Conservation (phyloP, 208 protist species). For the Leishmania tarentolae region DNA sequence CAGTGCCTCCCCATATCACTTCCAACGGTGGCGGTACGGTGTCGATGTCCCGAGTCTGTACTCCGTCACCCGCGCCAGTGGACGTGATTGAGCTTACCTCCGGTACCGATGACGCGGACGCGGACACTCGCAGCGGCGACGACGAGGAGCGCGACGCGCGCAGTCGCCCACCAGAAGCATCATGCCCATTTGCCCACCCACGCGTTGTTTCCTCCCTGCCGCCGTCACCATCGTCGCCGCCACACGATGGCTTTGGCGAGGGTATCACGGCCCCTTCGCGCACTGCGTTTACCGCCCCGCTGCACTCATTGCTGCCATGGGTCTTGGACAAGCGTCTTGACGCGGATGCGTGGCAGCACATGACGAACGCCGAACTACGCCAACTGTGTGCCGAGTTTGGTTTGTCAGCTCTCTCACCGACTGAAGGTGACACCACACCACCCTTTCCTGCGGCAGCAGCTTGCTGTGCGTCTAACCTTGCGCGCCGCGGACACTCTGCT, state of each 20-base stretch:
- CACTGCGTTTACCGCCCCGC: neutral
- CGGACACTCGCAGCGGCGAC: neutral
- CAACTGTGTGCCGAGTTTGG: slow-evolving; percentile 17
- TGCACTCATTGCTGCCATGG: neutral
- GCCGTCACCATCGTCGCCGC: neutral
- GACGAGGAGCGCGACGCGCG: neutral
- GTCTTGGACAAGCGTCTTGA: neutral
- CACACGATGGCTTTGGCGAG: neutral
- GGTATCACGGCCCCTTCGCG: neutral
- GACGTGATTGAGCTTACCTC: slow-evolving; percentile 25
- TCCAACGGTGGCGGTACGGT: neutral
- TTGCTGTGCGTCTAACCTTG: neutral
- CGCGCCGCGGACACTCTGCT: neutral
- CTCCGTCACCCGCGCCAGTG: slow-evolving; percentile 4
- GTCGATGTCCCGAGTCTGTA: neutral
- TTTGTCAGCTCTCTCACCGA: slow-evolving; percentile 6
- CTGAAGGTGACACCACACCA: neutral
- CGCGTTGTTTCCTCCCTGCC: neutral
- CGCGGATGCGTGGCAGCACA: slow-evolving; percentile 15
- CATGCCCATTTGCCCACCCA: neutral
- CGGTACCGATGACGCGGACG: neutral
- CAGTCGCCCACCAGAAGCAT: neutral
- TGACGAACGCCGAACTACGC: slow-evolving; percentile 31
- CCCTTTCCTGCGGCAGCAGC: neutral
- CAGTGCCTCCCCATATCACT: neutral